phyloP scores from a whole-genome alignment of 169 alveolate genomes.

The Plasmodium yoelii region DNA sequence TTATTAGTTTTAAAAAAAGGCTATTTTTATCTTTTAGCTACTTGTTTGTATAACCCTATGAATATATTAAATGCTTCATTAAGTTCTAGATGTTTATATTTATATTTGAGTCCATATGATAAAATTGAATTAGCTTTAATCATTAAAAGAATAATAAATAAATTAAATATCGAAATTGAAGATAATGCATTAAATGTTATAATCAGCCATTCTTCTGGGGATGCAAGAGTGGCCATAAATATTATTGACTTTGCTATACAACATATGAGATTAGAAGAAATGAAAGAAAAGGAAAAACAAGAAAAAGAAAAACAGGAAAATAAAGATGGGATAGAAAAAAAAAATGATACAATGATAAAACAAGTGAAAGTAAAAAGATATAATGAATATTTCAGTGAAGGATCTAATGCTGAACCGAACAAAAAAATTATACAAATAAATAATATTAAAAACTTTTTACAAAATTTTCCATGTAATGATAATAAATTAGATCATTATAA shows the following conservation, averaged over 20 bases:
- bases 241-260: conserved; percentile 53
- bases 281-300: background rate
- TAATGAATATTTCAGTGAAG: background rate
- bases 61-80: conserved; percentile 63
- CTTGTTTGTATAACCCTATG: conserved; percentile 61
- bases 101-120: conserved; percentile 51
- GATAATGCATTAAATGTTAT: conserved; percentile 50
- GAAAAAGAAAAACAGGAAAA: background rate
- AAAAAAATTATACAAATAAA: conserved; percentile 35
- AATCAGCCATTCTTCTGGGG: conserved; percentile 69
- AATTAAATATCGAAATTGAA: conserved; percentile 42
- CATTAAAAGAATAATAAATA: conserved; percentile 43
- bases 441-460: conserved; percentile 58
- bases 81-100: conserved; percentile 48
- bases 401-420: background rate
- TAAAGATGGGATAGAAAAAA: background rate
- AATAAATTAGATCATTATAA: conserved; percentile 63
- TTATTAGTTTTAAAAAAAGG: conserved; percentile 55
- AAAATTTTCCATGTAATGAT: conserved; percentile 69
- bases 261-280: conserved; percentile 21
- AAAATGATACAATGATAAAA: conserved; percentile 8
- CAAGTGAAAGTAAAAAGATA: conserved; percentile 8
- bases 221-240: conserved; percentile 68
- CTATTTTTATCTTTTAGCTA: conserved; percentile 43
- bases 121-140: conserved; percentile 59